Base-by-base conservation (phyloP, 2,329 filamentous ascomycete genomes). In the Verticillium klebahnii region DNA sequence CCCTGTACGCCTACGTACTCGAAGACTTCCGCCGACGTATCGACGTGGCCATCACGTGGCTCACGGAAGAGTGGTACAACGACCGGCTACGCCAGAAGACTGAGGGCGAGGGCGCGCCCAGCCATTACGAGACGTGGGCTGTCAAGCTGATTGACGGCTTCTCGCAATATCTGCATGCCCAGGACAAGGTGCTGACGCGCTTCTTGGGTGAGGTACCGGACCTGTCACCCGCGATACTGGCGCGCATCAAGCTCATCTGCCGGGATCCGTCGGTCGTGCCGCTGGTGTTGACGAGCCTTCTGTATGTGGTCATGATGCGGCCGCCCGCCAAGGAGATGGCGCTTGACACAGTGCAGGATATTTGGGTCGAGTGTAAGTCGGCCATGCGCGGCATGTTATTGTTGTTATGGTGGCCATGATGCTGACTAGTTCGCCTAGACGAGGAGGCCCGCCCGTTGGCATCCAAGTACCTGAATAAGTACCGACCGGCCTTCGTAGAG, bases 1-100 rank as follows among this genome's bases (percentile, higher is more conserved):
- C 87, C 8, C 79, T 99, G 1, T 95, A 93, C 75, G 83, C 86
- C 60, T 97, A 96, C 73, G 85, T 98, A 57, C 85, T 98, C 65
- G 92, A 96, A 66, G 94, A 98, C 72, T 99, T 97, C 77, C 88
- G 94, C 60, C 88, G 85, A 65, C 89, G 95, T 54, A 93, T 98
- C 65, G 93, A 96, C 67, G 85, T 95, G 25, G 94, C 93, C 1
- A 92, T 98, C 59, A 89, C 89, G 8, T 99, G 95, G 95, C 82
- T 99, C 17, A 96, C 90, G 69, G 95, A 99, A 74, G 95, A 99
- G 76, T 99, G 95, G 94, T 98, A 97, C 75, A 96, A 93, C 69
- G 94, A 98, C 73, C 87, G 75, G 73, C 76, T 78, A 66, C 77
- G 73, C 64, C 78, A 71, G 62, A 79, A 74, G 60, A 52, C 45